Conservation (phyloP, 257 asterid genomes). For the Capsicum chinense region DNA sequence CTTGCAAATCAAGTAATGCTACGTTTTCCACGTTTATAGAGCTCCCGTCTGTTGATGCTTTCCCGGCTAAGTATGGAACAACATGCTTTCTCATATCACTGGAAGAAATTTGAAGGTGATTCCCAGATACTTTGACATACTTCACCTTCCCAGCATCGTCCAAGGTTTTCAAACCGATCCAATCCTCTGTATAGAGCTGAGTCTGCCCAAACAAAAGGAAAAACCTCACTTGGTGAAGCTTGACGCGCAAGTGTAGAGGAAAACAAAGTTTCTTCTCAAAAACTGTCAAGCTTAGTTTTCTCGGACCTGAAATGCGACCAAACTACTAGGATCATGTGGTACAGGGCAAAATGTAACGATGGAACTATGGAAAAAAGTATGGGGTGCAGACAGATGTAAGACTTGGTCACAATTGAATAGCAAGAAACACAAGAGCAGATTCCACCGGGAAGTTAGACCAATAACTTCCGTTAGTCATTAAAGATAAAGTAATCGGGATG, state of each 20-base stretch:
- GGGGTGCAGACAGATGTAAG: not conserved
- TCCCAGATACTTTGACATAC: conserved; percentile 65
- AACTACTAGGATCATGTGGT: not conserved
- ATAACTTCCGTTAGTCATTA: not conserved
- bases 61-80: conserved; percentile 65
- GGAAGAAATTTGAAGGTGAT: conserved; percentile 77
- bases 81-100: conserved; percentile 68
- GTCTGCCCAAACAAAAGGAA: conserved; percentile 36
- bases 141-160: conserved; percentile 75
- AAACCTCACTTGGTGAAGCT: not conserved
- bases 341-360: not conserved
- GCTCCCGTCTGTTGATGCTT: conserved; percentile 26
- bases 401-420: not conserved
- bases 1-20: not conserved
- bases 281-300: not conserved
- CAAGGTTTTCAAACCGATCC: conserved; percentile 80
- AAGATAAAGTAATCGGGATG: not conserved
- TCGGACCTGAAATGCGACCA: not conserved
- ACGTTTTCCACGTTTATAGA: not conserved
- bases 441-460: not conserved
- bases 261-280: not conserved
- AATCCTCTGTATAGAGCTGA: conserved; percentile 56
- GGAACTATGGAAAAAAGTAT: not conserved
- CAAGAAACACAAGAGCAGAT: not conserved
- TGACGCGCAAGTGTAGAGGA: not conserved